These are phyloP conservation scores for Diaporthe helianthi DNA, from an alignment of 2,329 filamentous ascomycete species.

Conservation along the genomic window DNA sequence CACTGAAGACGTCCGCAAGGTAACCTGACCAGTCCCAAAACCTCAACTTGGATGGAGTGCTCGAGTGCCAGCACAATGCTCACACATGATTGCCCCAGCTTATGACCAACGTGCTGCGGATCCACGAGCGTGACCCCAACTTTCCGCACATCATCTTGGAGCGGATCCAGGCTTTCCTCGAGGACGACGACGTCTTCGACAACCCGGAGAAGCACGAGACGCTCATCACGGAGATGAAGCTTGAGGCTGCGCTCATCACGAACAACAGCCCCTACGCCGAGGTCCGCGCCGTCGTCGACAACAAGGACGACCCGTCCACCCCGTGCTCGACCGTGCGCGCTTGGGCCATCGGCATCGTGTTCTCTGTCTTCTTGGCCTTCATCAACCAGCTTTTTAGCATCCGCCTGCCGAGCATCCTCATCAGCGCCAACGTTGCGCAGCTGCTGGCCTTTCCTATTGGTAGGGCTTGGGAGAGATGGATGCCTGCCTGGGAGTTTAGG, in stretches of 20 bases:
- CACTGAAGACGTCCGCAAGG: constrained; percentile 9
- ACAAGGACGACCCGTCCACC: constrained; percentile 57
- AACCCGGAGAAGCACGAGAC: constrained; percentile 56
- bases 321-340: constrained; percentile 63
- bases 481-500: constrained; percentile 59
- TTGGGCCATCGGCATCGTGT: constrained; percentile 60
- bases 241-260: constrained; percentile 60
- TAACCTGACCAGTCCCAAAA: not conserved
- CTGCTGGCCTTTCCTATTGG: constrained; percentile 63
- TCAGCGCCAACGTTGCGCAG: constrained; percentile 63
- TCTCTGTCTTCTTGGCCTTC: constrained; percentile 56
- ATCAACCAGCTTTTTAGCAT: constrained; percentile 66
- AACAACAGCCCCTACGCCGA: constrained; percentile 65
- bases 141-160: constrained; percentile 51
- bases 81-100: not conserved
- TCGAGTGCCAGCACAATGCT: not conserved
- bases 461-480: constrained; percentile 54
- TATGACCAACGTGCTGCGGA: constrained; percentile 32
- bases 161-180: constrained; percentile 51
- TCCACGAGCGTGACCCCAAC: constrained; percentile 55
- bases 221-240: constrained; percentile 61
- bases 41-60: too few relatives aligned
- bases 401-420: constrained; percentile 60
- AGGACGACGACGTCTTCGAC: constrained; percentile 52
- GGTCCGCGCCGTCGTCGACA: constrained; percentile 62